Evolutionary conservation across 2,329 filamentous ascomycete genomes (phyloP).

Genomic region (Metarhizium humberi): DNA sequence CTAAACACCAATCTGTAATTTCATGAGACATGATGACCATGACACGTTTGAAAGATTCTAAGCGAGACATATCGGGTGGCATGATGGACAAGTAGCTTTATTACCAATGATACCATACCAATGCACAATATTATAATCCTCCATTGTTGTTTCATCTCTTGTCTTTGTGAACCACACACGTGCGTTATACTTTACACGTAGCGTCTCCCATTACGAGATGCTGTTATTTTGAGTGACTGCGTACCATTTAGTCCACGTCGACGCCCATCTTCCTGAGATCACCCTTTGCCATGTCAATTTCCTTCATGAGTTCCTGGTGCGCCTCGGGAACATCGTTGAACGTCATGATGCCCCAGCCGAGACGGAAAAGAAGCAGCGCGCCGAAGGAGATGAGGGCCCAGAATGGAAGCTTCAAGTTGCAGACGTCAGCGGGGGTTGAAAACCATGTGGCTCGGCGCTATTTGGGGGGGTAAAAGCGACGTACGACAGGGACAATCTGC

Average conservation of each 20-base stretch:
- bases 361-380: conserved; percentile 81
- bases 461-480: conserved; percentile 23
- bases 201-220: not conserved
- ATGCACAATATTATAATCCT: not conserved
- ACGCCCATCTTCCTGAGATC: conserved; percentile 69
- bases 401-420: conserved; percentile 63
- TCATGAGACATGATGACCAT: conserved; percentile 9
- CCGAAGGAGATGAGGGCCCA: conserved; percentile 88
- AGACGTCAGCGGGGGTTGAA: not conserved
- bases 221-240: not conserved
- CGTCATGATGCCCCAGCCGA: conserved; percentile 86
- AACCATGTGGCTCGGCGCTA: not conserved
- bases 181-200: not conserved
- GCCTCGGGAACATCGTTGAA: conserved; percentile 95
- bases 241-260: conserved; percentile 54
- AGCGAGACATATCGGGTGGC: not conserved
- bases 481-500: conserved; percentile 79
- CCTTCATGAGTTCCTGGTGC: conserved; percentile 76
- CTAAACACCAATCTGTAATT: conserved; percentile 8
- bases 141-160: not conserved
- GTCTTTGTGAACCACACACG: not conserved
- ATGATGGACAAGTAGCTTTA: conserved; percentile 1
- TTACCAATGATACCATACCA: conserved; percentile 7
- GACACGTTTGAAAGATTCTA: not conserved
- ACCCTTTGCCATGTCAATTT: conserved; percentile 68